Base-by-base conservation (phyloP, 768 basidiomycete species). In the Naganishia friedmannii region DNA sequence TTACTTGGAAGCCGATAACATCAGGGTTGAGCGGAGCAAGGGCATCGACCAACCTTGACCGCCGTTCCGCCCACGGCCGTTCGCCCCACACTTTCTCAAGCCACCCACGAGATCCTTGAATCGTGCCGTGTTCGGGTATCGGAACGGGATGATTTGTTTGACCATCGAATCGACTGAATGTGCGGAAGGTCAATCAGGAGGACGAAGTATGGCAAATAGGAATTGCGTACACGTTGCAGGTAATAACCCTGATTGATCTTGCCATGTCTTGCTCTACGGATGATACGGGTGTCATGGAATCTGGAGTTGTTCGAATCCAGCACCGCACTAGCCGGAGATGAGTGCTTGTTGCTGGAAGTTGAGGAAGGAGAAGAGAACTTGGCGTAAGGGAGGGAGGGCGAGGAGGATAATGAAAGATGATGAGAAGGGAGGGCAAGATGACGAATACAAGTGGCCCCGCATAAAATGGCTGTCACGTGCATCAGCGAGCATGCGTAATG, bases 1-100 rank as follows among this genome's bases (percentile, higher is more conserved):
- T 55, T 28, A 77, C 77, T 65, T 78, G 78, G 34, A 77, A 79
- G 10, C 76, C 78, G 9, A 77, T 65, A 26, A 79, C 73, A 45
- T 79, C 77, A 0, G 75, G 68, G 1, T 72, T 53, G 4, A 77
- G 74, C n/a, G 69, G 68, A 32, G 74, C 55, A 12, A 77, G 51
- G 17, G 73, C 66, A 57, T 79, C 77, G 15, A 77, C 71, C 32
- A 79, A 53, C 12, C 77, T 58, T 21, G 70, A 70, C 23, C 77
- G 72, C 0, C 78, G 65, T 68, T 77, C 76, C 0, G 75, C 66
- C 78, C 78, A 79, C 0, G 77, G 77, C 32, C 69, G 45, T 66
- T 77, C 74, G 5, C 23, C 42, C 65, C 75, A 76, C 21, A 48
- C 31, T 19, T 13, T 19, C n/a, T 56, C 56, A 37, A 28, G 45